A percentile compares a stretch with the other conserved stretches of the same genome.
Evolutionary conservation across 2,329 filamentous ascomycete species (phyloP).

Genomic region (Trichoderma pleuroti): DNA sequence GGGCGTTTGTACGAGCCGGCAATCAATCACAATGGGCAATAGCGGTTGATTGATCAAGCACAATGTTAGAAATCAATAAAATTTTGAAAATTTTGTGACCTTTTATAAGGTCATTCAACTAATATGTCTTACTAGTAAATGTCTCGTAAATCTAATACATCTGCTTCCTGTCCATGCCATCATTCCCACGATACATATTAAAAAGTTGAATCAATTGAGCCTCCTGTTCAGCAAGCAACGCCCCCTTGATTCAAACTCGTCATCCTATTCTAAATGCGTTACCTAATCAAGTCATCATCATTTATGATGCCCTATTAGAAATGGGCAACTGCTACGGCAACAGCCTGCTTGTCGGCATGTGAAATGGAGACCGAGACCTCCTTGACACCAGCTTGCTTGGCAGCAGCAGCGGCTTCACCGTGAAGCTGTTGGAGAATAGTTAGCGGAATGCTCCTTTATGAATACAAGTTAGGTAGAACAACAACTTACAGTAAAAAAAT

Average conservation of each 20-base stretch:
- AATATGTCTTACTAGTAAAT: not conserved
- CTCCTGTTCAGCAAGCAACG: slow-evolving; percentile 3
- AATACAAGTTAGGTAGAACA: too few species aligned
- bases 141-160: slow-evolving; percentile 1
- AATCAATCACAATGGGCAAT: not conserved
- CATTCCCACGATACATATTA: slow-evolving; percentile 2
- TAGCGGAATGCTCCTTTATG: slow-evolving; percentile 29
- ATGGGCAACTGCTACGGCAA: slow-evolving; percentile 85
- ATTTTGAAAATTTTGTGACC: not conserved
- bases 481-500: slow-evolving; percentile 75
- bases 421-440: slow-evolving; percentile 62
- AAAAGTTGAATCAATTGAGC: not conserved
- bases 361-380: slow-evolving; percentile 90
- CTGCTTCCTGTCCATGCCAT: not conserved
- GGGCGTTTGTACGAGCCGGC: not conserved
- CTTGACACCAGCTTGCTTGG: slow-evolving; percentile 83
- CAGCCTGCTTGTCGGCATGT: slow-evolving; percentile 89
- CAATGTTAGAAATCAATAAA: not conserved
- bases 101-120: not conserved
- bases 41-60: not conserved
- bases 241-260: not conserved
- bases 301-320: slow-evolving; percentile 48
- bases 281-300: not conserved
- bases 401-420: slow-evolving; percentile 76
- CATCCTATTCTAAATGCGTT: not conserved